Evolutionary conservation across 331 rosid species (phyloP).

Genomic region (Dryas integrifolia): DNA sequence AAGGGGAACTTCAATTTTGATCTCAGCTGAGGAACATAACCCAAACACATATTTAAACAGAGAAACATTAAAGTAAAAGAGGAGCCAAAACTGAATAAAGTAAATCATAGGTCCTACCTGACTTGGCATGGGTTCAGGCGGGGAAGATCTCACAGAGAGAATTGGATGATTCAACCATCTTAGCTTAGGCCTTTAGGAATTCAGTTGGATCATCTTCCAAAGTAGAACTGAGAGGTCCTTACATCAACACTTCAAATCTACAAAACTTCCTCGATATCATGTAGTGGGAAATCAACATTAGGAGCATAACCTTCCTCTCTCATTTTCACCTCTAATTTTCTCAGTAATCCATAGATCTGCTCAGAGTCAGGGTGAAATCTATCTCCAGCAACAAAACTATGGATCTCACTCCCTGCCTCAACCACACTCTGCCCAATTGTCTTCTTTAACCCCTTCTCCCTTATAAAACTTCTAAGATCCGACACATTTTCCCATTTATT

Average conservation of each 20-base stretch:
- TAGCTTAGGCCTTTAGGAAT: not conserved
- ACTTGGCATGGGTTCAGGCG: no score
- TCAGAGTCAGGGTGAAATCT: slow-evolving; percentile 42
- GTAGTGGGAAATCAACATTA: not conserved
- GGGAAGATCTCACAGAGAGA: no score
- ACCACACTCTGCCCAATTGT: slow-evolving; percentile 49
- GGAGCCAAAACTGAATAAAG: no score
- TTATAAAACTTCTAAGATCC: slow-evolving; percentile 47
- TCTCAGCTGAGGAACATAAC: no score
- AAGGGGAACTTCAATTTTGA: no score
- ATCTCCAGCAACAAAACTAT: slow-evolving; percentile 56
- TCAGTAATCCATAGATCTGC: slow-evolving; percentile 44
- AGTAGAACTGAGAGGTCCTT: not conserved
- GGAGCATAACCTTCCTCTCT: slow-evolving; percentile 42
- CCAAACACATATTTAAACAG: no score
- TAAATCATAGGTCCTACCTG: no score
- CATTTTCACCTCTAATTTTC: slow-evolving; percentile 49
- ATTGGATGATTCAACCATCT: not conserved
- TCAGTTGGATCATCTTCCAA: no score
- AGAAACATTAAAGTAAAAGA: no score
- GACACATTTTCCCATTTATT: slow-evolving; percentile 61
- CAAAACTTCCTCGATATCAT: slow-evolving; percentile 18
- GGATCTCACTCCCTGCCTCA: slow-evolving; percentile 40
- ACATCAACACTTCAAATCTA: not conserved
- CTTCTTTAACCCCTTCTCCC: slow-evolving; percentile 59